These are phyloP conservation scores for Nakazawaea pomicola DNA, from an alignment of 805 yeast genomes.

Conservation along the genomic window DNA sequence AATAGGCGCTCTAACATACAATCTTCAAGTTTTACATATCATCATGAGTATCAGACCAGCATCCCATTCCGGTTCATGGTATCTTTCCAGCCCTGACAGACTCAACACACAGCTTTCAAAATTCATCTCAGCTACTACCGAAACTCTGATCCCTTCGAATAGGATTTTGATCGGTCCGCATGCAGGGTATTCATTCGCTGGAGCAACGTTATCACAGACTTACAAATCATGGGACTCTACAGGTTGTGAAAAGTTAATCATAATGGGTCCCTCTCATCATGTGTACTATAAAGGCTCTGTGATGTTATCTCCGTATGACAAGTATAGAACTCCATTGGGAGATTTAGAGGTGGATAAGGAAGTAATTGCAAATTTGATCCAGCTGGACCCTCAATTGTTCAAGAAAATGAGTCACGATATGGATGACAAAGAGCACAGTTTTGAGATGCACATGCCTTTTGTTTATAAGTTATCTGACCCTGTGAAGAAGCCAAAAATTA, in stretches of 20 bases:
- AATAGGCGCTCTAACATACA: too few species aligned
- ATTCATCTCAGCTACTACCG: slow-evolving; percentile 36
- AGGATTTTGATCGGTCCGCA: slow-evolving; percentile 66
- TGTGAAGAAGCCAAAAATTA: slow-evolving; percentile 35
- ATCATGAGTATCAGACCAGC: slow-evolving; percentile 39
- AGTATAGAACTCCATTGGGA: slow-evolving; percentile 83
- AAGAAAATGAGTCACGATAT: slow-evolving; percentile 48
- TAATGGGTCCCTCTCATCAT: slow-evolving; percentile 93
- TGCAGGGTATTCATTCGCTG: slow-evolving; percentile 88
- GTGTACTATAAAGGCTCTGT: slow-evolving; percentile 66
- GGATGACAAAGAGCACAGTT: slow-evolving; percentile 86
- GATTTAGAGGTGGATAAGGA: slow-evolving; percentile 58
- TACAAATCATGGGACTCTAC: slow-evolving; percentile 65
- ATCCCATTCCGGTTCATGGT: slow-evolving; percentile 93
- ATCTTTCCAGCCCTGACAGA: slow-evolving; percentile 38
- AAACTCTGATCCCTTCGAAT: slow-evolving; percentile 30
- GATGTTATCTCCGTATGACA: slow-evolving; percentile 43
- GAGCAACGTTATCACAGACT: slow-evolving; percentile 70
- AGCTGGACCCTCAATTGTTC: slow-evolving; percentile 35
- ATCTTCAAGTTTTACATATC: too few species aligned
- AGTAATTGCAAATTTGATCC: slow-evolving; percentile 30
- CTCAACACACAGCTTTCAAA: slow-evolving; percentile 48
- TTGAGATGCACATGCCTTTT: slow-evolving; percentile 92
- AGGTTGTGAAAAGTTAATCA: slow-evolving; percentile 56
- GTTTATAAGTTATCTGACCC: slow-evolving; percentile 43